Percentiles rank a stretch among this genome's conserved stretches.
Conservation (phyloP, 139 green algal species). For the Chlorella sorokiniana region DNA sequence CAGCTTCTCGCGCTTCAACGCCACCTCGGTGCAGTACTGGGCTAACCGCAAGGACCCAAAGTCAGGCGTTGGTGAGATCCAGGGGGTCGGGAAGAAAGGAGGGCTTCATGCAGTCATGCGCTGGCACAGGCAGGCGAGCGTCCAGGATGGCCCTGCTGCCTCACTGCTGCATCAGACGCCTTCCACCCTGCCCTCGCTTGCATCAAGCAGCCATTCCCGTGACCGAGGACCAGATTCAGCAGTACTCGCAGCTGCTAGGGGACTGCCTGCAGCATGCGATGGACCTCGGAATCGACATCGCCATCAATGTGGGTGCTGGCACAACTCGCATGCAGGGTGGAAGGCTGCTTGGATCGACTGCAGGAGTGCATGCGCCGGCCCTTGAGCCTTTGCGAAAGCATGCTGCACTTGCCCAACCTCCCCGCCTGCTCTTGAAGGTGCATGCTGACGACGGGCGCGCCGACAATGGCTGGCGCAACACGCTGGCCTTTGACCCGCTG, state of each 20-base stretch:
- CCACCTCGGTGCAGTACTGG: background rate
- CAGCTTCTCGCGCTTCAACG: slow-evolving; percentile 21
- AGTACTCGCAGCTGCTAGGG: slow-evolving; percentile 9
- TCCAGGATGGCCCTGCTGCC: background rate
- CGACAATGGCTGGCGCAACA: slow-evolving; percentile 34
- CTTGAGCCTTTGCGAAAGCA: too few relatives aligned
- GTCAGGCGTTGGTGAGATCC: background rate
- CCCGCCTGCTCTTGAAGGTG: background rate
- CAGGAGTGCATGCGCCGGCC: too few relatives aligned
- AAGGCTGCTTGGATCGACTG: too few relatives aligned
- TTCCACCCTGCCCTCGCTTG: background rate
- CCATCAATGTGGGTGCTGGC: slow-evolving; percentile 3
- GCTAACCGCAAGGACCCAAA: background rate
- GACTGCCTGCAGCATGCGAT: slow-evolving; percentile 15
- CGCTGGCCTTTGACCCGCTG: slow-evolving; percentile 19
- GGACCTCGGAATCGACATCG: background rate
- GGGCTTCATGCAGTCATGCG: background rate
- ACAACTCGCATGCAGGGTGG: background rate
- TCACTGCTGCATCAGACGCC: background rate
- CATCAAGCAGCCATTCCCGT: background rate
- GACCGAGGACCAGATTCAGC: background rate
- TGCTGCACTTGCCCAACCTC: too few relatives aligned
- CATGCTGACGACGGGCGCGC: slow-evolving; percentile 6
- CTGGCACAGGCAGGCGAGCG: too few relatives aligned
- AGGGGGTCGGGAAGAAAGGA: background rate